Conservation (phyloP, 2,329 filamentous ascomycete genomes). For the Teratosphaeriaceae sp. region DNA sequence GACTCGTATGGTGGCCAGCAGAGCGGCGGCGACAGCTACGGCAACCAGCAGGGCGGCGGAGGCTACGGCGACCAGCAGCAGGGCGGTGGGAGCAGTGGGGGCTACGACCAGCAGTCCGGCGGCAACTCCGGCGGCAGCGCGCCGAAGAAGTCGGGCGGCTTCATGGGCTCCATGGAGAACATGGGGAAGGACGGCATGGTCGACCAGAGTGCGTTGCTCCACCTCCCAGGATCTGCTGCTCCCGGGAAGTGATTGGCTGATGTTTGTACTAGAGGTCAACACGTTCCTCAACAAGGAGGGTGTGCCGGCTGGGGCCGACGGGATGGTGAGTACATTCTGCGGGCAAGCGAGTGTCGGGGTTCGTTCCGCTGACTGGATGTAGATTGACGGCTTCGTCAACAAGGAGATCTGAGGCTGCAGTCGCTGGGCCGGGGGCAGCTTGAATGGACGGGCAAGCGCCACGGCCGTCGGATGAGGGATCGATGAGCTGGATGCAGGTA, state of each 20-base stretch:
- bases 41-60: neutral
- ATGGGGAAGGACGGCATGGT: constrained; percentile 12
- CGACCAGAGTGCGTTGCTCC: constrained; percentile 12
- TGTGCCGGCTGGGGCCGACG: constrained; percentile 12
- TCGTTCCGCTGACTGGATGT: too few relatives aligned
- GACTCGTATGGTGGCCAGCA: neutral
- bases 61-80: neutral
- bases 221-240: neutral
- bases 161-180: constrained; percentile 8
- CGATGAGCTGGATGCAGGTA: too few relatives aligned
- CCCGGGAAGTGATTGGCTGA: too few relatives aligned
- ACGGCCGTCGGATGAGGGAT: too few relatives aligned
- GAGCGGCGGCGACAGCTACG: neutral
- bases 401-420: too few relatives aligned
- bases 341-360: neutral
- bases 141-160: constrained; percentile 8
- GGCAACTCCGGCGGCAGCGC: neutral
- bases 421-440: too few relatives aligned
- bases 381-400: constrained; percentile 12
- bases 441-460: too few relatives aligned
- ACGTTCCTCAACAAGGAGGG: constrained; percentile 16
- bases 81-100: neutral
- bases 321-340: neutral
- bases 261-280: constrained; percentile 11
- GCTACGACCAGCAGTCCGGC: constrained; percentile 6